Base-by-base conservation (phyloP, 805 yeast genomes). In the Hanseniaspora meyeri region DNA sequence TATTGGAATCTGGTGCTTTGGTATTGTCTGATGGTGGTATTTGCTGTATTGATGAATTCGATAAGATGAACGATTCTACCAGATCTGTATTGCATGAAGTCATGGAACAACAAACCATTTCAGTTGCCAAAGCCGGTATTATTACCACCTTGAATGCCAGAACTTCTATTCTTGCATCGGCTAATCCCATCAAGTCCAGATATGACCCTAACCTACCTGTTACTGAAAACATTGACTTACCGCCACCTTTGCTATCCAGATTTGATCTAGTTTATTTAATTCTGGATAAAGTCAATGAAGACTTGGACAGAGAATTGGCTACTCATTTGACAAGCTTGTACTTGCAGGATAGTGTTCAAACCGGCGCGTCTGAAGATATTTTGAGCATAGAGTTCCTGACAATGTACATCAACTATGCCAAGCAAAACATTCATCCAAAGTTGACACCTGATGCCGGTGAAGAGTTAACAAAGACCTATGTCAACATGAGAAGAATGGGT, bases 31-130 rank as follows among this genome's bases (percentile, higher is more conserved):
- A 93, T 70, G 97, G 97, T 58, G 98, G 98, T 76, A 83, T 93
- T 45, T 93, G 98, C 73, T 93, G 98, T 72, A 93, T 93, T 67
- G 98, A 93, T 74, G 98, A 93, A 74, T 93, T 91, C 66, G 98
- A 93, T 72, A 93, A 93, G 71, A 93, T 93, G 98, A 79, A 85
- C 55, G 97, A 93, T 62, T 73, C 95, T 1, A 91, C 97, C 0
- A 76, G 97, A 65, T 88, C 96, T 9, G 97, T 93, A 11, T 74
- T 93, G 55, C 98, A 93, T 68, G 98, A 93, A 75, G 98, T 93
- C 11, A 93, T 93, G 98, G 98, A 93, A 73, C 98, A 93, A 68
- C 98, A 93, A 70, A 93, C 98, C 0, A 93, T 93, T 46, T 89
- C 97, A 10, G 88, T 93, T 65, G 98, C 98, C 36, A 93, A 93